Evolutionary conservation across 1,284 basidiomycete genomes (phyloP), one percentile per base, ranked within the genome.

Genomic region (Stygiomarasmius scandens): DNA sequence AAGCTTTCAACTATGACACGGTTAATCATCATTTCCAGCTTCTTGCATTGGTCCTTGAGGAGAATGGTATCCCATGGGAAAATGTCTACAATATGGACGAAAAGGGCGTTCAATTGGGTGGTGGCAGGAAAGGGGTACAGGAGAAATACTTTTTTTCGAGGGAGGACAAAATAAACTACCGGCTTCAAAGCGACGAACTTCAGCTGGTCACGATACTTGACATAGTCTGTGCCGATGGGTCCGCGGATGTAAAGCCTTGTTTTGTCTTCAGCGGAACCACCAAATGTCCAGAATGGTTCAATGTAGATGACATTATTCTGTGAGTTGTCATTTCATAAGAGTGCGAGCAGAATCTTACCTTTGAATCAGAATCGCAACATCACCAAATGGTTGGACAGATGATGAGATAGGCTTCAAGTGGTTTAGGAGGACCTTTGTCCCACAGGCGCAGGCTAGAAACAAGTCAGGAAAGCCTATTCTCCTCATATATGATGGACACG

Each of bases 61-160:
- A 65, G 25, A 11, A 65, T 46, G 55, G 63, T 9, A 74, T 77
- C 43, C 71, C 72, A 1, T 62, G 64, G 38, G 63, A 71, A 45
- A 76, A 79, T 52, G 59, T 74, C 32, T 79, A 71, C 50, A 79
- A 79, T 56, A 72, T 76, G 69, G 73, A 77, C 58, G 70, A 76
- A 61, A 76, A 74, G 60, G 74, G 72, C 1, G 60, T 66, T 53
- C 74, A 77, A 53, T 53, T 66, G 10, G 71, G 72, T 19, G 71
- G 70, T 12, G 73, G 71, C 1, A 52, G 63, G 14, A 69, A 69
- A 57, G 59, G 47, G 32, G 53, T 54, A 2, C 53, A 50, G 1
- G 36, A 59, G 24, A 68, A 68, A 51, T 69, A 60, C 45, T 67
- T 69, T 49, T 51, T 63, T 49, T 41, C 56, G 24, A 9, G 52